Percentiles rank a stretch among this genome's conserved stretches.
Evolutionary conservation across 208 protist genomes (phyloP).

Genomic region (Leishmania mexicana): DNA sequence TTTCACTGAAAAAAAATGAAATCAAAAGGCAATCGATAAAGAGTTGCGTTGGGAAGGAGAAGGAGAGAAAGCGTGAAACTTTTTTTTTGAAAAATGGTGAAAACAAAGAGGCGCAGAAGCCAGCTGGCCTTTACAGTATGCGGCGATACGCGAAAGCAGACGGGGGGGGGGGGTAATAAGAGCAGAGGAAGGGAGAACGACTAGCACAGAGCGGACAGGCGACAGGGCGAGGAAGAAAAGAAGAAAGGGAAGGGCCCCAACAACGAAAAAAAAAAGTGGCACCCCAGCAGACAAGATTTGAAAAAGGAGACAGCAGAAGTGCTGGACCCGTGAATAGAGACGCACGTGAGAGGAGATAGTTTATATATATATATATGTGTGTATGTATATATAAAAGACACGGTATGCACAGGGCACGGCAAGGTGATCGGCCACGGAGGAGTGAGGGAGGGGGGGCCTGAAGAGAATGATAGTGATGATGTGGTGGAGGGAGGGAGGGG

Average conservation of each 20-base stretch:
- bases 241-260: neutral
- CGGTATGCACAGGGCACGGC: neutral
- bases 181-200: slow-evolving; percentile 2
- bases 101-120: neutral
- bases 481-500: neutral
- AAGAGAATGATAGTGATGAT: neutral
- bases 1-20: neutral
- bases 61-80: neutral
- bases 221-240: neutral
- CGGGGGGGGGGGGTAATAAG: neutral
- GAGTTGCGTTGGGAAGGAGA: neutral
- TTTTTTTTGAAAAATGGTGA: neutral
- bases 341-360: neutral
- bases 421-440: neutral
- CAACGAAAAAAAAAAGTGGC: neutral
- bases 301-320: neutral
- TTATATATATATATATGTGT: neutral
- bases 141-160: neutral
- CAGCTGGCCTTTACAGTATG: neutral
- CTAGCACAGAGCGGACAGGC: neutral
- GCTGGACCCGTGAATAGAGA: neutral
- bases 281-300: neutral
- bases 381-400: neutral
- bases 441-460: neutral
- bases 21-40: neutral